A percentile compares a stretch with the other conserved stretches of the same genome.
Conservation (phyloP, 305 asterid species). For the Withania somnifera region DNA sequence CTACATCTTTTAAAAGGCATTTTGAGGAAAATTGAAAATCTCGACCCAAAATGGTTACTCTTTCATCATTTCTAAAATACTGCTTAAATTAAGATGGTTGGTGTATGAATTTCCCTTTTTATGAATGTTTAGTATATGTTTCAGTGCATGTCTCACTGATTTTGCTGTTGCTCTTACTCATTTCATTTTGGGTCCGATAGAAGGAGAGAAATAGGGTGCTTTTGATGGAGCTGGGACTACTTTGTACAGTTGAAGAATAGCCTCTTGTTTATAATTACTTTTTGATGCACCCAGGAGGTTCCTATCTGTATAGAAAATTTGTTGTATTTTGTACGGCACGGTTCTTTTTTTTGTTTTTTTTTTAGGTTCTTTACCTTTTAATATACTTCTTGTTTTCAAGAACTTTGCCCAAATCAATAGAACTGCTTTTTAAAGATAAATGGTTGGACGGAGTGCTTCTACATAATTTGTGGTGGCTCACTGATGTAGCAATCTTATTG, state of each 20-base stretch:
- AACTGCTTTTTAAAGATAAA: background rate
- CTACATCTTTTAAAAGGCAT: background rate
- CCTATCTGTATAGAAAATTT: background rate
- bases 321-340: background rate
- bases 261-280: background rate
- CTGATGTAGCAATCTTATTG: background rate
- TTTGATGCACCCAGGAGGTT: background rate
- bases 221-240: slow-evolving; percentile 2
- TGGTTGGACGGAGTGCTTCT: background rate
- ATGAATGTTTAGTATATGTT: background rate
- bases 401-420: background rate
- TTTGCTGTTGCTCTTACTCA: background rate
- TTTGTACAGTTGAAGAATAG: background rate
- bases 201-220: background rate
- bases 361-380: background rate
- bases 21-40: background rate
- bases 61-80: background rate
- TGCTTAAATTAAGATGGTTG: background rate
- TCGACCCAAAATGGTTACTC: background rate
- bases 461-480: background rate
- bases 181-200: background rate
- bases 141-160: background rate
- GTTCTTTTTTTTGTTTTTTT: background rate
- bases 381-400: background rate
- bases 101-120: background rate